phyloP scores from a whole-genome alignment of 805 yeast genomes.

The Yarrowia bubula region DNA sequence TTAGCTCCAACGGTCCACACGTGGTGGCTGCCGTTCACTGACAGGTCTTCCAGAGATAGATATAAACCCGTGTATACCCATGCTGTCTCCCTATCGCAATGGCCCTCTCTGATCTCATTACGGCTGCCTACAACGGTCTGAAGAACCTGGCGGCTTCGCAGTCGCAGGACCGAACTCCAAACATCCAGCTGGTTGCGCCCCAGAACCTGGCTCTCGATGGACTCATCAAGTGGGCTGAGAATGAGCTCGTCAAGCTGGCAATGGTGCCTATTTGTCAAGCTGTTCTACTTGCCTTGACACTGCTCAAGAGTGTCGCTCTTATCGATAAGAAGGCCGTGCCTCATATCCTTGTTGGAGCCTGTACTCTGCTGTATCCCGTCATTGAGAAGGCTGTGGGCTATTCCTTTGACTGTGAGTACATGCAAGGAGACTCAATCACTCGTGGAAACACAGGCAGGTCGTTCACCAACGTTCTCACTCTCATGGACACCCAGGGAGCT shows the following conservation, averaged over 20 bases:
- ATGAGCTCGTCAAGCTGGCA: constrained; percentile 5
- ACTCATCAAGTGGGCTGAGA: constrained; percentile 13
- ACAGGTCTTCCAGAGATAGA: neutral
- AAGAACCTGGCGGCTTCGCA: neutral
- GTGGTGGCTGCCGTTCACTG: neutral
- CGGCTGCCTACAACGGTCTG: constrained; percentile 10
- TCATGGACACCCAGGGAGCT: constrained; percentile 51
- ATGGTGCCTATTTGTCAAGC: constrained; percentile 10
- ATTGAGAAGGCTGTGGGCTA: constrained; percentile 4
- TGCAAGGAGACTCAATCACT: neutral
- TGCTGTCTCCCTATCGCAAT: neutral
- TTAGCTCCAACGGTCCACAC: constrained; percentile 1
- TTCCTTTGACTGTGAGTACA: neutral
- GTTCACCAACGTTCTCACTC: constrained; percentile 50
- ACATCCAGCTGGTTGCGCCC: neutral
- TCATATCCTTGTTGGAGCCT: neutral
- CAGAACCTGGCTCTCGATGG: neutral
- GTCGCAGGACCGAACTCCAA: neutral
- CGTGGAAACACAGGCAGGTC: constrained; percentile 32
- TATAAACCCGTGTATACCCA: neutral
- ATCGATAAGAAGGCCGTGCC: neutral
- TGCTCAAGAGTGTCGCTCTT: constrained; percentile 1
- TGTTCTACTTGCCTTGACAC: constrained; percentile 1
- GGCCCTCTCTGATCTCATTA: neutral
- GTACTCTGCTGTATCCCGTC: neutral